Base-by-base conservation (phyloP, 1,284 basidiomycete genomes). In the Gymnopus androsaceus region DNA sequence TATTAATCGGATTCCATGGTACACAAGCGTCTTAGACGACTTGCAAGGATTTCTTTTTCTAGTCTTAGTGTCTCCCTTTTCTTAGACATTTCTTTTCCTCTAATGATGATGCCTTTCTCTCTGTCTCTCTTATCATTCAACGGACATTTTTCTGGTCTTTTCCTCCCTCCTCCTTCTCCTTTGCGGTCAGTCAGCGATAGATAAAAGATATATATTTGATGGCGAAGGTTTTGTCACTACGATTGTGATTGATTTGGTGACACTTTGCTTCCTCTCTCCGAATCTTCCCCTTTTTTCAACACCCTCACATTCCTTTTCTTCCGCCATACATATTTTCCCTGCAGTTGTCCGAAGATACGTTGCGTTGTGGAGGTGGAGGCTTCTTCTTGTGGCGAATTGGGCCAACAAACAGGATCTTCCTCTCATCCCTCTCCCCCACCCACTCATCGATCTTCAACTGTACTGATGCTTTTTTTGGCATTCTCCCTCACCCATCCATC, bases 1-100 rank as follows among this genome's bases (percentile, higher is more conserved):
- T 88, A 78, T 72, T 89, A 71, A 86, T 42, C 21, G 41, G 38
- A 30, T 21, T 19, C 28, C 49, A 31, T 27, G 11, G n/a, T 31
- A 2, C 38, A 30, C 36, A 40, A n/a, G 11, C 12, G 14, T 44
- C n/a, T 45, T 14, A 42, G 17, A 8, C 27, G n/a, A 21, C 44
- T 30, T 21, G n/a, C 36, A 48, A 48, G 53, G 17, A 40, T 49
- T 48, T 23, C 19, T 14, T 30, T 9, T 19, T 52, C 5, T 25
- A 34, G 14, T 14, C 33, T 27, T 44, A 21, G 33, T 42, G 28
- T 46, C 31, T 31, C 17, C 12, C 40, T 42, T n/a, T 25, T 38
- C 42, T 30, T 8, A 25, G 37, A 31, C 36, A 19, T 30, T 40
- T 30, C 23, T 25, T 42, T n/a, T 19, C 36, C 33, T 21, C 37